A percentile compares a stretch with the other conserved stretches of the same genome.
Conservation (phyloP, 139 green algal species). For the Chlamydomonas schloesseri region DNA sequence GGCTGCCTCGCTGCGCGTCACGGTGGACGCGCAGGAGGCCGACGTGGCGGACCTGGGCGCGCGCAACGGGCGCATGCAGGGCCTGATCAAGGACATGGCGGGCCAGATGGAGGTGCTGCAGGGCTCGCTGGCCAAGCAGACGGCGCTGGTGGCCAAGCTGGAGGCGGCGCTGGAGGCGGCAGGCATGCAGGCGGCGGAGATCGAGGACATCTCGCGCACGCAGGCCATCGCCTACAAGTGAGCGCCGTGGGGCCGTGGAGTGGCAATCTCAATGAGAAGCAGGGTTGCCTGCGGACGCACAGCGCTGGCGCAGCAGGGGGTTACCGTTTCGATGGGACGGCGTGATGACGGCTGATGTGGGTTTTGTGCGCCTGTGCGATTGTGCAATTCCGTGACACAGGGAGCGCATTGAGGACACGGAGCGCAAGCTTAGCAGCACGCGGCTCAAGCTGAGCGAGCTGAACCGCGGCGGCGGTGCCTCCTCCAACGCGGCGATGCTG, state of each 20-base stretch:
- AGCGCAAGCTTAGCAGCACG: constrained; percentile 27
- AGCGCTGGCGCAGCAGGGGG: too few relatives aligned
- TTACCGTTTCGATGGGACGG: too few relatives aligned
- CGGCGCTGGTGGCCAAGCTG: constrained; percentile 39
- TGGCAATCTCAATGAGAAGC: too few relatives aligned
- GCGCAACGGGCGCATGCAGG: constrained; percentile 29
- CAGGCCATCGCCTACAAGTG: constrained; percentile 20
- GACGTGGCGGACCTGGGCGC: constrained; percentile 1
- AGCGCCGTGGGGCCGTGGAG: background rate
- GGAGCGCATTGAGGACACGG: constrained; percentile 38
- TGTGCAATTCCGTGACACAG: background rate
- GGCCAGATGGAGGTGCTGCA: constrained; percentile 42
- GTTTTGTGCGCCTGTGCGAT: background rate
- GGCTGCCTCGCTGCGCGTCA: background rate
- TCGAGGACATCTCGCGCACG: constrained; percentile 28
- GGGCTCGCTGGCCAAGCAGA: constrained; percentile 21
- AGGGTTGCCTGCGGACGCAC: too few relatives aligned
- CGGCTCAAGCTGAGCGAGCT: constrained; percentile 25
- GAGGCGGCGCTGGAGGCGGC: constrained; percentile 36
- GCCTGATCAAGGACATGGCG: constrained; percentile 42
- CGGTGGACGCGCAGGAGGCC: background rate
- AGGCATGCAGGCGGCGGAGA: constrained; percentile 32
- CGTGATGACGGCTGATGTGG: background rate
- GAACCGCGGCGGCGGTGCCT: background rate
- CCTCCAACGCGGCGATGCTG: background rate